Evolutionary conservation across 192 early-diverging fungal species (phyloP).

Genomic region (Chytriomyces confervae): DNA sequence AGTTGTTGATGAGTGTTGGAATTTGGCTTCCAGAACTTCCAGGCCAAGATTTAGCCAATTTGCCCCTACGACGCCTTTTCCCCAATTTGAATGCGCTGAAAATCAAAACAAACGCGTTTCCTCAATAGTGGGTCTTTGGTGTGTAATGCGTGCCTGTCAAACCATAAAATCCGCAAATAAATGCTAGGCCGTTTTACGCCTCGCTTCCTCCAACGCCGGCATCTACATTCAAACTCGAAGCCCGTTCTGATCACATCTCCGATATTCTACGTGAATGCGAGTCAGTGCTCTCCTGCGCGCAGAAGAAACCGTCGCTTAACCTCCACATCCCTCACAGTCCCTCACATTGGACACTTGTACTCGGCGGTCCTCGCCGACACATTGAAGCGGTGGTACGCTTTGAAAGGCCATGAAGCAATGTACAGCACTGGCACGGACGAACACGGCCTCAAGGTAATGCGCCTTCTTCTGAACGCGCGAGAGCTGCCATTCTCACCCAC

Average conservation of each 20-base stretch:
- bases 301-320: neutral
- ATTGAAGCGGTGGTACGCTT: conserved; percentile 72
- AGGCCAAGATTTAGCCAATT: too few relatives aligned
- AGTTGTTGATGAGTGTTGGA: too few relatives aligned
- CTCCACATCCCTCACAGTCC: conserved; percentile 52
- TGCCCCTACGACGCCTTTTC: too few relatives aligned
- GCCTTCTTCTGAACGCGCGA: neutral
- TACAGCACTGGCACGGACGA: conserved; percentile 90
- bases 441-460: conserved; percentile 87
- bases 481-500: too few relatives aligned
- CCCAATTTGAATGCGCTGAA: too few relatives aligned
- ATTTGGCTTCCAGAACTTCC: too few relatives aligned
- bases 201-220: too few relatives aligned
- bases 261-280: conserved; percentile 88
- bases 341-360: conserved; percentile 96
- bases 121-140: too few relatives aligned
- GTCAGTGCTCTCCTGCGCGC: conserved; percentile 39
- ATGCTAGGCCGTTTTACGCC: too few relatives aligned
- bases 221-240: neutral
- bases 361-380: conserved; percentile 86
- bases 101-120: too few relatives aligned
- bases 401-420: conserved; percentile 68
- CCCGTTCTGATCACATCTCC: conserved; percentile 65
- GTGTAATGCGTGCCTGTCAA: too few relatives aligned
- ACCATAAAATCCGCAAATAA: too few relatives aligned